Evolutionary conservation across 164 flowering plant genomes (phyloP), one percentile per base, ranked within the genome.

Genomic region (Umbellularia californica): DNA sequence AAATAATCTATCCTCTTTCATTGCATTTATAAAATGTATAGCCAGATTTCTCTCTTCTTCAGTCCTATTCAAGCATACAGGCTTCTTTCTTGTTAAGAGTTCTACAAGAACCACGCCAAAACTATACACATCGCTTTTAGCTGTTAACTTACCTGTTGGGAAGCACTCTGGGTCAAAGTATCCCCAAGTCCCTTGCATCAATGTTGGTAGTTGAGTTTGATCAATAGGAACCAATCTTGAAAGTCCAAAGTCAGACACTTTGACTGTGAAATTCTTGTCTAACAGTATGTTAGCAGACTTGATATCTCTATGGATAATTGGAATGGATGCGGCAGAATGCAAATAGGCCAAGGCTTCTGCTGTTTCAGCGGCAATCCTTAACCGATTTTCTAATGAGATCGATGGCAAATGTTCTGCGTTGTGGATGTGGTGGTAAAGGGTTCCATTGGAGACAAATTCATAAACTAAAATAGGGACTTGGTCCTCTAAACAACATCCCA

Each of bases 401-500:
- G 58, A 70, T 30, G 78, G 19, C 5, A 67, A 64, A 3, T 25
- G 19, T 2, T 52, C 2, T 9, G 68, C 66, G 12, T 81, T 70
- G 66, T 81, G 85, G 25, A 87, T 55, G 47, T 83, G 85, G 5
- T 83, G 74, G 12, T 50, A 76, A 5, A 87, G 81, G 6, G 84
- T 83, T 3, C 88, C 86, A 70, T 86, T 87, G 23, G 65, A 64
- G 19, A 87, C 69, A 71, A 69, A 84, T 66, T 87, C 89, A 28
- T 84, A 86, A 13, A 86, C 88, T 11, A 87, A 69, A 20, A 82
- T 27, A 0, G 86, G 86, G 3, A 84, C 84, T 74, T 78, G 79
- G 11, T 83, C 79, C 76, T 84, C 89, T 12, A 83, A 74, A 55
- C 87, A 84, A n/a, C 84, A 82, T 2, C 88, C 86, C 58, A 85